phyloP scores from a whole-genome alignment of 2,329 filamentous ascomycete genomes.

The Claviceps sorghi region DNA sequence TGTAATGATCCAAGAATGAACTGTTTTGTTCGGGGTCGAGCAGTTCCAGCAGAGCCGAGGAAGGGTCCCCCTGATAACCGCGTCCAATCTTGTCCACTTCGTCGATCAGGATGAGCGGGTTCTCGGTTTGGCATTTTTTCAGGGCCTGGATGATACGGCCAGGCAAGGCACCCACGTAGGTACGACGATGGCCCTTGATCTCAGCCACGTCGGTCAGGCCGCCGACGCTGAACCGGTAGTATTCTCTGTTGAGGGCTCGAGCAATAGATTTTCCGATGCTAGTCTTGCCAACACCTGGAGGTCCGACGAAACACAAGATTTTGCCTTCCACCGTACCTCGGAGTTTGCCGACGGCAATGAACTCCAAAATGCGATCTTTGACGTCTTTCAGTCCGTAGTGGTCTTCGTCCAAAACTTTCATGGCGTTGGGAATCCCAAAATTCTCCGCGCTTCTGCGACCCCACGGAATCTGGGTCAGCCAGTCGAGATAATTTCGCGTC shows the following conservation, averaged over 20 bases:
- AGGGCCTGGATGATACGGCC: slow-evolving; percentile 95
- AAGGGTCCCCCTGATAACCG: slow-evolving; percentile 91
- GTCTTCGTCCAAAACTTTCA: slow-evolving; percentile 84
- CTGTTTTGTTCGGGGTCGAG: slow-evolving; percentile 95
- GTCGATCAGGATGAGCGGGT: slow-evolving; percentile 89
- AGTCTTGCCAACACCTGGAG: slow-evolving; percentile 94
- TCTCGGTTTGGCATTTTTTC: slow-evolving; percentile 98
- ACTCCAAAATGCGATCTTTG: slow-evolving; percentile 95
- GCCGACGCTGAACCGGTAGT: slow-evolving; percentile 96
- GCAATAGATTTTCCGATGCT: slow-evolving; percentile 98
- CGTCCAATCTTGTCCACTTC: slow-evolving; percentile 97
- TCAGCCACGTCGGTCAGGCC: slow-evolving; percentile 95
- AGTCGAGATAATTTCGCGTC: slow-evolving; percentile 94
- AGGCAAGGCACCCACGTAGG: slow-evolving; percentile 88
- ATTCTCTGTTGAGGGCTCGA: slow-evolving; percentile 82
- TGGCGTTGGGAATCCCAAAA: slow-evolving; percentile 84
- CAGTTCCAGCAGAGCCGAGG: slow-evolving; percentile 82
- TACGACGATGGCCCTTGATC: slow-evolving; percentile 93
- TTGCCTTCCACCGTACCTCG: slow-evolving; percentile 96
- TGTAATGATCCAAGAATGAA: slow-evolving; percentile 95
- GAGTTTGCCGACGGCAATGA: slow-evolving; percentile 94
- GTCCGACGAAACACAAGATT: slow-evolving; percentile 93
- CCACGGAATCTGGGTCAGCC: slow-evolving; percentile 97
- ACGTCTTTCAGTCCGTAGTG: slow-evolving; percentile 96
- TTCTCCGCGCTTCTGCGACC: slow-evolving; percentile 91